Base-by-base conservation (phyloP, 83 land plant genomes). In the Picea abies region DNA sequence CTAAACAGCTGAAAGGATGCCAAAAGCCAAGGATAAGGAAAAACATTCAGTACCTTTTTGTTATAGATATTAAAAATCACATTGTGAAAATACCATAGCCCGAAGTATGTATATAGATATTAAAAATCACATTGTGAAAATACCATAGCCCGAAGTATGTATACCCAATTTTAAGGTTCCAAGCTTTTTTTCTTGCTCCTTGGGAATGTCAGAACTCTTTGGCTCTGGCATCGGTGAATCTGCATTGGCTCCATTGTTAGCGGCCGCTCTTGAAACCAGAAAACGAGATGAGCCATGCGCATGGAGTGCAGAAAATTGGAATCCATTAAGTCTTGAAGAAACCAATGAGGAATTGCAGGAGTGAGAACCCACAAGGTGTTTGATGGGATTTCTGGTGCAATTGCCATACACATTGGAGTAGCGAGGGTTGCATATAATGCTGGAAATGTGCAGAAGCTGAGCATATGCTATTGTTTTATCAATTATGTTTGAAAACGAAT, bases 11-110 rank as follows among this genome's bases (percentile, higher is more conserved):
- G 91, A 61, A 92, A 87, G 9, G 91, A 84, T 2, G 96, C 92
- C n/a, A 92, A 84, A 41, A 94, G 79, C 96, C 96, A 94, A 0
- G 96, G 96, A 26, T 83, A 94, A 8, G 94, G 91, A 79, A 92
- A 94, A 23, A 88, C 72, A 60, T 92, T 94, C 39, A 94, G 82
- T 0, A 76, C 88, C 86, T 90, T 94, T 88, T 94, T 94, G 83
- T 94, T 94, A 84, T 90, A 94, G 71, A 94, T 94, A 81, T 94
- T 94, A 86, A 94, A 94, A 10, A 92, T 83, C 22, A 90, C 88
- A 82, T 94, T 94, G 63, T 90, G 86, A 12, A 88, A 79, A 79
- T 92, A 94, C 94, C 96, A 94, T 22, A 89, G 78, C 1, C 89
- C 94, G 67, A 94, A 94, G 10, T 92, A 82, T 22, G 85, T n/a